phyloP scores from a whole-genome alignment of 148 eudicot genomes.

The Tetragonia tetragonoides region DNA sequence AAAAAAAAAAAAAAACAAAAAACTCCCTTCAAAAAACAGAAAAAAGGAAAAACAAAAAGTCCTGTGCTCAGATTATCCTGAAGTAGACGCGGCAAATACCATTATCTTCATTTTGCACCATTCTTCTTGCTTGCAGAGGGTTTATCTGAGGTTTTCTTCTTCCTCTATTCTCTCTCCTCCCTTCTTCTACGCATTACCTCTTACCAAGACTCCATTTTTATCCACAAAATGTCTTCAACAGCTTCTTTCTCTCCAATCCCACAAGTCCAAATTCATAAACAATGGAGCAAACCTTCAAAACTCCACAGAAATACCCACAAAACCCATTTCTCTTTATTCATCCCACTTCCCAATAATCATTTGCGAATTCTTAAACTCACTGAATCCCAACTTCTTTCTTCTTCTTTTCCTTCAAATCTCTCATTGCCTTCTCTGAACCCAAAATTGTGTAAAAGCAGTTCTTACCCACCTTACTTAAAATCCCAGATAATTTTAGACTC shows the following conservation, averaged over 20 bases:
- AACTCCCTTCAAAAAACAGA: not conserved
- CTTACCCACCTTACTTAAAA: conserved; percentile 33
- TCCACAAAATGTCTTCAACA: conserved; percentile 54
- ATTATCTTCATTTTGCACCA: conserved; percentile 25
- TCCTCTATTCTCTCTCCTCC: not conserved
- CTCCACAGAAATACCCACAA: conserved; percentile 23
- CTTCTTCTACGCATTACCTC: not conserved
- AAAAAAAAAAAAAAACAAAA: no score
- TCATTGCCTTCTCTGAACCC: conserved; percentile 43
- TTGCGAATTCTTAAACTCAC: conserved; percentile 12
- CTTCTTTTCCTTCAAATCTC: conserved; percentile 57
- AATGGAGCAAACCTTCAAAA: conserved; percentile 26
- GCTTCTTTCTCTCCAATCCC: conserved; percentile 58
- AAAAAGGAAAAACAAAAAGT: not conserved
- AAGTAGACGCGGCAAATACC: conserved; percentile 31
- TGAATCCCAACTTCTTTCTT: conserved; percentile 29
- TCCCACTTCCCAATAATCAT: conserved; percentile 30
- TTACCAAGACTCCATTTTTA: not conserved
- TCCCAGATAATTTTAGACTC: conserved; percentile 53
- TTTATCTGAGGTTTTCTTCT: conserved; percentile 32
- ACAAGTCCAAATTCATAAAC: conserved; percentile 40
- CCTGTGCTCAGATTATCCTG: conserved; percentile 12
- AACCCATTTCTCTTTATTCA: conserved; percentile 31
- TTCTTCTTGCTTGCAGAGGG: conserved; percentile 18
- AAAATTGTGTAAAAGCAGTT: conserved; percentile 18